Base-by-base conservation (phyloP, 495 filamentous ascomycete genomes). In the Aspergillus wentii region DNA sequence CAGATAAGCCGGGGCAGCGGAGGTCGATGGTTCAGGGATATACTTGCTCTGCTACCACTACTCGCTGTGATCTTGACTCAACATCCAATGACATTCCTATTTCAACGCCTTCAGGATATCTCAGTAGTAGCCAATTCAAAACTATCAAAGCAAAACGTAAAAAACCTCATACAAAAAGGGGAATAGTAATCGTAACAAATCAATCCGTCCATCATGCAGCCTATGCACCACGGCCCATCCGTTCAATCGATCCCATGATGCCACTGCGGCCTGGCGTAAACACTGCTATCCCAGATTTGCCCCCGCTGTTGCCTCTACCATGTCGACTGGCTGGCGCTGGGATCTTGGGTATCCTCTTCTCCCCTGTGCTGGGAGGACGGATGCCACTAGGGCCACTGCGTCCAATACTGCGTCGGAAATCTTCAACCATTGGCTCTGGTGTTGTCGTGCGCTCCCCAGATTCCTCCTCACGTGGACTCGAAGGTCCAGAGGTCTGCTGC, bases 171-270 rank as follows among this genome's bases (percentile, higher is more conserved):
- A 21, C 10, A n/a, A n/a, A n/a, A n/a, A 34, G 16, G n/a, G n/a
- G n/a, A n/a, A n/a, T n/a, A n/a, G 26, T 17, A 36, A 31, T 41
- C 17, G 17, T 8, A 5, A 34, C 19, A 13, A 17, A 28, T 10
- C 25, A 13, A 10, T 28, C 25, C n/a, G n/a, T n/a, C n/a, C n/a
- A n/a, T n/a, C n/a, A n/a, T 25, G 22, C 10, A 25, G 22, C 22
- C 22, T n/a, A 29, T 4, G 4, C 59, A 30, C 66, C 64, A 22
- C 63, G 57, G 8, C 79, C 80, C 80, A 83, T 84, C 57, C 76
- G 72, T 62, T 84, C 82, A 60, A 85, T 83, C 5, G 78, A 81
- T 30, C 73, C 76, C 82, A 85, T 82, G 42, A 85, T 81, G 26
- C 80, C 78, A 38, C 72, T 73, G 20, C 74, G 64, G 35, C 69